Evolutionary conservation across 257 asterid genomes (phyloP).

Genomic region (Fraxinus excelsior): DNA sequence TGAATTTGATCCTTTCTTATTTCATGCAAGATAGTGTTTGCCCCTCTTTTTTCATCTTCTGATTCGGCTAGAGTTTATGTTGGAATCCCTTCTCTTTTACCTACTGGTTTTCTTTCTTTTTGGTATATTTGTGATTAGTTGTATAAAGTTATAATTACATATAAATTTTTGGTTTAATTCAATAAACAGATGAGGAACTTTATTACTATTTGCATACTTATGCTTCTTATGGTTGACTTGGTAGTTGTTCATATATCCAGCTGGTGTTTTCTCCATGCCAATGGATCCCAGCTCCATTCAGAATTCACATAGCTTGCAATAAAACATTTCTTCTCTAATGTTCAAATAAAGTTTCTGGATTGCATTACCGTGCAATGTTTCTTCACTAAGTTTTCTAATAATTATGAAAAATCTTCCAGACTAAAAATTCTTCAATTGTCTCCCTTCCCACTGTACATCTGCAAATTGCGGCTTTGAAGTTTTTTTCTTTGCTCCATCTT

Average conservation of each 20-base stretch:
- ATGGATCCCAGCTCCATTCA: not conserved
- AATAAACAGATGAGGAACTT: not conserved
- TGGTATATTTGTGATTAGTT: not conserved
- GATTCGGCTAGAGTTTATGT: not conserved
- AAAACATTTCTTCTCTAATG: not conserved
- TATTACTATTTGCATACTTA: not conserved
- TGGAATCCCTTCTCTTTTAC: not conserved
- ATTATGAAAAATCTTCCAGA: not conserved
- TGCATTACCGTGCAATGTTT: not conserved
- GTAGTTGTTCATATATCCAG: not conserved
- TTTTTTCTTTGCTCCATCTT: not conserved
- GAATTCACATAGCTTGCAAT: not conserved
- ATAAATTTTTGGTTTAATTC: not conserved
- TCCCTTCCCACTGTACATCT: too few species aligned
- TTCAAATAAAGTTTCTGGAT: not conserved
- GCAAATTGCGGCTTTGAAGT: too few species aligned
- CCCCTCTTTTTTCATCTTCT: not conserved
- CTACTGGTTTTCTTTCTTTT: not conserved
- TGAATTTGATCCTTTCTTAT: not conserved
- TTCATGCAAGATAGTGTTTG: not conserved
- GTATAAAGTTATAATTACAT: not conserved
- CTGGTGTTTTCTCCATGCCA: not conserved
- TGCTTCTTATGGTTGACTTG: not conserved
- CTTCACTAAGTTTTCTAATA: not conserved
- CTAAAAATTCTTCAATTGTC: not conserved